Evolutionary conservation across 2,329 filamentous ascomycete genomes (phyloP).

Genomic region (Emmonsiellopsis sp.): DNA sequence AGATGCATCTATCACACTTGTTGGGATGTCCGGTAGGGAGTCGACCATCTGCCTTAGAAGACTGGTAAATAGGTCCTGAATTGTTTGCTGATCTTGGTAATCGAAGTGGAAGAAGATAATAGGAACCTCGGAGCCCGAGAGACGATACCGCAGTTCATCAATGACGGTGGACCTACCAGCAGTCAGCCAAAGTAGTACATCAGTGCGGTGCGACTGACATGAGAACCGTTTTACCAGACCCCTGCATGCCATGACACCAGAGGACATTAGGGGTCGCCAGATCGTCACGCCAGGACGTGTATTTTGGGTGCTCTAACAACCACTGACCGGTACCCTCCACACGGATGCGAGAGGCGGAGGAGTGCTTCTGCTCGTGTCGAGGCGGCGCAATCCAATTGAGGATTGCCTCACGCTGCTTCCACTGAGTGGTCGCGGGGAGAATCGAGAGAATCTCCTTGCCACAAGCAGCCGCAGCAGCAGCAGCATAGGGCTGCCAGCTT

Average conservation of each 20-base stretch:
- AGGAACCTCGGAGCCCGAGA: too few relatives aligned
- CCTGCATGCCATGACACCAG: too few relatives aligned
- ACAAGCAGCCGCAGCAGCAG: slow-evolving; percentile 17
- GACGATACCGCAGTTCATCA: too few relatives aligned
- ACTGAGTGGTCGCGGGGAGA: neutral
- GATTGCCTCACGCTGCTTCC: neutral
- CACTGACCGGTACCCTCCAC: neutral
- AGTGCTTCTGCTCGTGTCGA: neutral
- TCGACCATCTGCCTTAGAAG: slow-evolving; percentile 1
- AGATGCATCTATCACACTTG: neutral
- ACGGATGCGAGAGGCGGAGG: neutral
- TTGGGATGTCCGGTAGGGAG: neutral
- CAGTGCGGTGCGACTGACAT: too few relatives aligned
- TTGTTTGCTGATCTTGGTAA: slow-evolving; percentile 1
- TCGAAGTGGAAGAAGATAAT: neutral
- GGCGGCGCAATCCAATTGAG: neutral
- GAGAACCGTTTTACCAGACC: too few relatives aligned
- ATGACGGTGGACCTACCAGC: too few relatives aligned
- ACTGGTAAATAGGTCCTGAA: neutral
- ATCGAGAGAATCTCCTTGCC: too few relatives aligned
- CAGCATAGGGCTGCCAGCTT: slow-evolving; percentile 29
- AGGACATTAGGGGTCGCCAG: too few relatives aligned
- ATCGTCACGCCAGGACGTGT: neutral
- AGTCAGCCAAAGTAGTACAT: too few relatives aligned
- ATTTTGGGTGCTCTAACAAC: neutral